phyloP scores from a whole-genome alignment of 441 rosid species.

The Daphne laureola region DNA sequence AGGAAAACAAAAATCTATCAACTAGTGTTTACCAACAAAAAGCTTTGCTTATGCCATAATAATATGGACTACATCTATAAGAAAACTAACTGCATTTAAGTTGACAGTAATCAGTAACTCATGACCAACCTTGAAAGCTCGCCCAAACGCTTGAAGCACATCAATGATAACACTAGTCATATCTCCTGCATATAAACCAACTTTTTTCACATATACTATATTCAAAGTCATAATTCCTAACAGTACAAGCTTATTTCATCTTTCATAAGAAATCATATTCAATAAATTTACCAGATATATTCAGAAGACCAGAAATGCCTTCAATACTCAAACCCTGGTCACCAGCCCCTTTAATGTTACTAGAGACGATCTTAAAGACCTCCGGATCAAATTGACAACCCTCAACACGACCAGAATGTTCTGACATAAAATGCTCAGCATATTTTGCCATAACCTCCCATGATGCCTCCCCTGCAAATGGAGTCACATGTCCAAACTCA shows the following conservation, averaged over 20 bases:
- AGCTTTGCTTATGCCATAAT: not conserved
- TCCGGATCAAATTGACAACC: conserved; percentile 32
- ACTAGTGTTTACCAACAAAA: not conserved
- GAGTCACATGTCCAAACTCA: conserved; percentile 25
- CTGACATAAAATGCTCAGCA: conserved; percentile 38
- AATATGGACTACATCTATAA: not conserved
- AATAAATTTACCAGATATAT: conserved; percentile 31
- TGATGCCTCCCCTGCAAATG: conserved; percentile 38
- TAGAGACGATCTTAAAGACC: conserved; percentile 43
- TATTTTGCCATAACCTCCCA: conserved; percentile 75
- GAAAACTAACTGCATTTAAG: not conserved
- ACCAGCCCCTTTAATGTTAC: conserved; percentile 76
- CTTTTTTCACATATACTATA: too few species aligned
- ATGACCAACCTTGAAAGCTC: conserved; percentile 67
- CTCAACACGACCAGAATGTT: conserved; percentile 27
- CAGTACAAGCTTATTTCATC: not conserved
- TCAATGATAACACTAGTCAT: conserved; percentile 41
- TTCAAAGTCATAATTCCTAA: not conserved
- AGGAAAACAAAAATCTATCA: too few species aligned
- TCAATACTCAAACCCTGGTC: conserved; percentile 82
- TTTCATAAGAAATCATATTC: not conserved
- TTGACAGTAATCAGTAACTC: conserved; percentile 7
- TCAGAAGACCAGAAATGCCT: conserved; percentile 45
- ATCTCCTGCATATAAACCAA: conserved; percentile 41
- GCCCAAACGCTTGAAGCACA: conserved; percentile 79